Evolutionary conservation across 345 rosid species (phyloP).

Genomic region (Eucalyptus grandis): DNA sequence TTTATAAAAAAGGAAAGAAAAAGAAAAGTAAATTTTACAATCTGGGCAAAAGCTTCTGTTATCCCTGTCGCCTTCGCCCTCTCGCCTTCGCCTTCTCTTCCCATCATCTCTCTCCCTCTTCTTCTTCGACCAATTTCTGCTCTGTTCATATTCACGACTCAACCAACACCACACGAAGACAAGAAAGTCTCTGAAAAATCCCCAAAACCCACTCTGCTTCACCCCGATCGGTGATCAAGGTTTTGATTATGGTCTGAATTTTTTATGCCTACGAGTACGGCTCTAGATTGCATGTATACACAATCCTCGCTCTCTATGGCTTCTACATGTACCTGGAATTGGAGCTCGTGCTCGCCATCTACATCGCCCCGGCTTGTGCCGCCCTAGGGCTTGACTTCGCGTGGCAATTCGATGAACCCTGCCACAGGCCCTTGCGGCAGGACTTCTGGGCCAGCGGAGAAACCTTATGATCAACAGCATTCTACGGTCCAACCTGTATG

Average conservation of each 20-base stretch:
- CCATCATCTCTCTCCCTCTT: neutral
- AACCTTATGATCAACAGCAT: neutral
- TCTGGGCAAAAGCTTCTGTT: neutral
- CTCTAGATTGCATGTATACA: neutral
- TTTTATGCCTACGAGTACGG: fast-evolving
- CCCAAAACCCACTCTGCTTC: neutral
- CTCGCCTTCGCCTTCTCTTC: neutral
- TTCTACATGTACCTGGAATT: neutral
- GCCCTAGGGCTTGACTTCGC: neutral
- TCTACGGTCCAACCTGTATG: neutral
- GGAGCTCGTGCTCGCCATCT: neutral
- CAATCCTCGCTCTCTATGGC: neutral
- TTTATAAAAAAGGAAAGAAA: no score
- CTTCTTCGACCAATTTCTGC: neutral
- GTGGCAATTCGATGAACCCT: neutral
- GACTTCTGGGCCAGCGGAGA: neutral
- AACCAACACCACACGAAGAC: neutral
- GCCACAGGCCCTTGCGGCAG: fast-evolving
- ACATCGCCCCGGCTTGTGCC: neutral
- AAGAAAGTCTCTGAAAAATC: neutral
- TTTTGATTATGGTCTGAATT: neutral
- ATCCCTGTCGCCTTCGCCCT: neutral
- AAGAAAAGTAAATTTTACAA: neutral
- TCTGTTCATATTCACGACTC: neutral
- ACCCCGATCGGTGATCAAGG: fast-evolving